Evolutionary conservation across 495 filamentous ascomycete genomes (phyloP).

Genomic region (Hypomontagnella monticulosa): DNA sequence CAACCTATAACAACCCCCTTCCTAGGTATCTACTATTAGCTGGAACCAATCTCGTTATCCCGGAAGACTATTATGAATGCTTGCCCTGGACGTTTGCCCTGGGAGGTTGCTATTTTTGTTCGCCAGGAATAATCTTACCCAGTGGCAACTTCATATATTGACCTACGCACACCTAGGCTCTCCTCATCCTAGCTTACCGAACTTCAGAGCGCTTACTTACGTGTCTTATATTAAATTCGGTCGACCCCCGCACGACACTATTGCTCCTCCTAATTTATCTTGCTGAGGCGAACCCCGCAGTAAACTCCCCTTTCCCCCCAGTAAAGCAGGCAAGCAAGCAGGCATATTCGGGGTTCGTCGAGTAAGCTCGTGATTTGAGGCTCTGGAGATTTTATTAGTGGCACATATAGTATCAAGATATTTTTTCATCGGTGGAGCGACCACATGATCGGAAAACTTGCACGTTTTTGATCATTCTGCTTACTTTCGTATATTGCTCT

Average conservation of each 20-base stretch:
- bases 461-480: constrained; percentile 10
- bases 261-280: constrained; percentile 32
- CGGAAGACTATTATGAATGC: no score
- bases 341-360: constrained; percentile 9
- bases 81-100: neutral
- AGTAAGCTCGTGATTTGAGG: constrained; percentile 29
- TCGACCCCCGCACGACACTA: constrained; percentile 22
- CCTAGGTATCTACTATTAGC: constrained; percentile 12
- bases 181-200: constrained; percentile 29
- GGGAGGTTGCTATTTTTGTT: constrained; percentile 33
- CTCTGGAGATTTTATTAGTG: constrained; percentile 10
- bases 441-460: constrained; percentile 22
- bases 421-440: neutral
- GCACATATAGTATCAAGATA: neutral
- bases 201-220: constrained; percentile 26
- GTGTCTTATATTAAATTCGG: constrained; percentile 34
- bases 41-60: constrained; percentile 14
- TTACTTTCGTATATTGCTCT: constrained; percentile 6
- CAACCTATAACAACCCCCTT: neutral
- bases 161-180: constrained; percentile 27
- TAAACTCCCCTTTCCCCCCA: no score
- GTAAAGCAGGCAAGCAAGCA: constrained; percentile 1
- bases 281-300: constrained; percentile 30
- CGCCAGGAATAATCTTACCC: constrained; percentile 9
- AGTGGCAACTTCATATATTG: constrained; percentile 39